phyloP scores from a whole-genome alignment of 495 filamentous ascomycete species.

The Aspergillus ostianus region DNA sequence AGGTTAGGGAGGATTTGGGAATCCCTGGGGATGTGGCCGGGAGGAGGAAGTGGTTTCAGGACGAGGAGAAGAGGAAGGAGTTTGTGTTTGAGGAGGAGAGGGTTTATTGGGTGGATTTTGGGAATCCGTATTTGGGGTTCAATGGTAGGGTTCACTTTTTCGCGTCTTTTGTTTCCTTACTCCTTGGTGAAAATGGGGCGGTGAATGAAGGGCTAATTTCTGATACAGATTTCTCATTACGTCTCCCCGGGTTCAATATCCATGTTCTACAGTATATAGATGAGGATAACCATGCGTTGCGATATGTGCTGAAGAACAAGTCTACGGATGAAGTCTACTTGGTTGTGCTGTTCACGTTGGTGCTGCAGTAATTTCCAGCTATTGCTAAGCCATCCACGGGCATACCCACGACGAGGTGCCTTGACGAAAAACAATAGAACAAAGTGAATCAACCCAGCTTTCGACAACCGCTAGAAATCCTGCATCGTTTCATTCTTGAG shows the following conservation, averaged over 20 bases:
- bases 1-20: slow-evolving; percentile 41
- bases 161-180: not conserved
- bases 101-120: slow-evolving; percentile 79
- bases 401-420: too few relatives aligned
- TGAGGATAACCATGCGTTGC: slow-evolving; percentile 71
- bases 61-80: slow-evolving; percentile 39
- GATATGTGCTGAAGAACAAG: slow-evolving; percentile 83
- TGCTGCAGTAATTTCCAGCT: slow-evolving; percentile 25
- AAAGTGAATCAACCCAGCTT: too few relatives aligned
- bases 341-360: slow-evolving; percentile 74
- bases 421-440: too few relatives aligned
- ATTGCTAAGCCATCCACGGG: too few relatives aligned
- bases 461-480: too few relatives aligned
- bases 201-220: not conserved
- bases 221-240: slow-evolving; percentile 64
- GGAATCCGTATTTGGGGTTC: slow-evolving; percentile 89
- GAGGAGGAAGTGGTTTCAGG: slow-evolving; percentile 64
- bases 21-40: slow-evolving; percentile 53
- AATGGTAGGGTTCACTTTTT: slow-evolving; percentile 46
- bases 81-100: slow-evolving; percentile 60
- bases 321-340: slow-evolving; percentile 68
- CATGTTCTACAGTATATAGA: slow-evolving; percentile 80
- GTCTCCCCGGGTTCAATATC: slow-evolving; percentile 74
- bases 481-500: too few relatives aligned
- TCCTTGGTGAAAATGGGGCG: not conserved